phyloP scores from a whole-genome alignment of 2,329 filamentous ascomycete genomes.

The Thermoascus crustaceus region DNA sequence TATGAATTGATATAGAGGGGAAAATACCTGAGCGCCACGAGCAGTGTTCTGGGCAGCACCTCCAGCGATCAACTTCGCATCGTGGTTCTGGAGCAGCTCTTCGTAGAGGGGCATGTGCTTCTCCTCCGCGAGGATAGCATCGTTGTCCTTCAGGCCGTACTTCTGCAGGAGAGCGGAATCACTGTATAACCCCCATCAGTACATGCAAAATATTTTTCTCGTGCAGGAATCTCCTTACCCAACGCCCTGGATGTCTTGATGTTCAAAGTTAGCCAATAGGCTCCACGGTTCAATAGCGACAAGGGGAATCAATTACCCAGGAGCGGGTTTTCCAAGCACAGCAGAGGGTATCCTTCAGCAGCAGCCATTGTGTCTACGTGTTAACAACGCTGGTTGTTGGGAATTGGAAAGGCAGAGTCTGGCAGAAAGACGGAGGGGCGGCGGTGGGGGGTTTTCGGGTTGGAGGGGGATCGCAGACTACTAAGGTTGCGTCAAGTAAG shows the following conservation, averaged over 20 bases:
- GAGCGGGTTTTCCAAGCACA: constrained; percentile 95
- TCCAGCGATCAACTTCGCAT: constrained; percentile 90
- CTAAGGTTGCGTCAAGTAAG: too few species aligned
- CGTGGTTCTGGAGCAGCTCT: constrained; percentile 83
- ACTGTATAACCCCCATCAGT: constrained; percentile 40
- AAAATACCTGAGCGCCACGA: constrained; percentile 67
- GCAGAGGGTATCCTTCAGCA: constrained; percentile 72
- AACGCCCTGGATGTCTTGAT: constrained; percentile 76
- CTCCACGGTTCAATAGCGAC: neutral
- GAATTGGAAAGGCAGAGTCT: neutral
- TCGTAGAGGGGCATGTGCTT: constrained; percentile 88
- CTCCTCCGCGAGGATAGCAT: constrained; percentile 91
- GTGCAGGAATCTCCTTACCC: constrained; percentile 44
- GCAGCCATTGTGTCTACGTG: constrained; percentile 55
- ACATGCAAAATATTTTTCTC: constrained; percentile 12
- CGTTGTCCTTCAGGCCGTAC: constrained; percentile 90
- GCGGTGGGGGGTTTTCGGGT: too few species aligned
- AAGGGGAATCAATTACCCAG: constrained; percentile 55
- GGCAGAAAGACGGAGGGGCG: neutral
- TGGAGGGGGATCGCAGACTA: too few species aligned
- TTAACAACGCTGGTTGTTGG: constrained; percentile 1
- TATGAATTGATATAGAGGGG: neutral
- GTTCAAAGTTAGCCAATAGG: constrained; percentile 6
- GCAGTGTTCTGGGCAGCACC: constrained; percentile 97
- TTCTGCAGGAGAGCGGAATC: constrained; percentile 79